These are phyloP conservation scores for Leavenworthia alabamica DNA, from an alignment of 345 rosid species.

Conservation along the genomic window DNA sequence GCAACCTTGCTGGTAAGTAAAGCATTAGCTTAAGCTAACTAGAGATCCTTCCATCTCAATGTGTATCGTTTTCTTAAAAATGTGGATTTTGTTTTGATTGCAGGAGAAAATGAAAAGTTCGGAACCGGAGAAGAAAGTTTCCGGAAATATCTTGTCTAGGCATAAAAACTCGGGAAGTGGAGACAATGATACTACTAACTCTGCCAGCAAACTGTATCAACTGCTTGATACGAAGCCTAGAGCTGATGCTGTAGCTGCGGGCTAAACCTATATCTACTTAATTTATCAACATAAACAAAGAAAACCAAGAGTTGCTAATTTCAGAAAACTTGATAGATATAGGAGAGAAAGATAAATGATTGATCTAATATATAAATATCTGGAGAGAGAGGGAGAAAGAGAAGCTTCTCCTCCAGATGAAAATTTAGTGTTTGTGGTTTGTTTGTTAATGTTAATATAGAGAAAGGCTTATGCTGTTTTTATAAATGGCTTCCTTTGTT, in stretches of 20 bases:
- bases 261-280: too few species aligned
- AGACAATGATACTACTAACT: constrained; percentile 48
- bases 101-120: constrained; percentile 71
- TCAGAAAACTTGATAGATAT: constrained; percentile 21
- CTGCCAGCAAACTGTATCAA: constrained; percentile 70
- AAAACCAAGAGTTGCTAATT: constrained; percentile 30
- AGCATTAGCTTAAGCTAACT: neutral
- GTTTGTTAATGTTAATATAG: constrained; percentile 18
- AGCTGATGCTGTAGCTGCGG: constrained; percentile 61
- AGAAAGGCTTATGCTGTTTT: constrained; percentile 10
- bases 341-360: constrained; percentile 10
- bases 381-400: constrained; percentile 3
- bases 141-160: constrained; percentile 46
- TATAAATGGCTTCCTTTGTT: too few species aligned
- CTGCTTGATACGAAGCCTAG: constrained; percentile 70
- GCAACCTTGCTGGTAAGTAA: constrained; percentile 53
- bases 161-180: too few species aligned
- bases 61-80: neutral
- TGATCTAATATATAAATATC: constrained; percentile 9
- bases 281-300: too few species aligned
- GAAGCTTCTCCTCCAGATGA: constrained; percentile 7
- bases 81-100: neutral
- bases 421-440: constrained; percentile 16
- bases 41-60: neutral
- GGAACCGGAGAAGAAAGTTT: constrained; percentile 30